Conservation (phyloP, 225 moss, liverwort and hornwort genomes). For the Takakia lepidozioides region DNA sequence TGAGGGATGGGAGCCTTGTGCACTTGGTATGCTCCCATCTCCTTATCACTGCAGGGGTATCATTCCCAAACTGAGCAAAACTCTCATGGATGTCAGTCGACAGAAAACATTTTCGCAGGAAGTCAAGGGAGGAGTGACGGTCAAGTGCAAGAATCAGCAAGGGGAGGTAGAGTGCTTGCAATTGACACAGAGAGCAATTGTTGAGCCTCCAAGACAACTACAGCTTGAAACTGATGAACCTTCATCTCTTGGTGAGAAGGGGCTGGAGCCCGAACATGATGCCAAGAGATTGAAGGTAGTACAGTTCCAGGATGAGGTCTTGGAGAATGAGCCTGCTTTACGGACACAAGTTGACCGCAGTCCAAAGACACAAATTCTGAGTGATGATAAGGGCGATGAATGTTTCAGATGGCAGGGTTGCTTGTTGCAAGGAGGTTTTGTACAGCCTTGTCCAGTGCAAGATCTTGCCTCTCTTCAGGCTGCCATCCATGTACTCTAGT, state of each 20-base stretch:
- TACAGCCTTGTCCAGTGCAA: conserved; percentile 31
- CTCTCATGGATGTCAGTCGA: conserved; percentile 4
- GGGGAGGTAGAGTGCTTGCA: conserved; percentile 5
- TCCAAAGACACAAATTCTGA: conserved; percentile 7
- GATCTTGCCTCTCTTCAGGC: conserved; percentile 42
- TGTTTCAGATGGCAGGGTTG: conserved; percentile 36
- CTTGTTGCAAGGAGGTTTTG: conserved; percentile 34
- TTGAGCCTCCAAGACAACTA: neutral
- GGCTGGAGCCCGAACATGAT: conserved; percentile 15
- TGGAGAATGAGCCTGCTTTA: conserved; percentile 15
- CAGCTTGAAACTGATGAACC: conserved; percentile 9
- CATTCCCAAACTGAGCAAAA: conserved; percentile 12
- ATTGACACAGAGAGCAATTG: conserved; percentile 2
- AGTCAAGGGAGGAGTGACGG: conserved; percentile 1
- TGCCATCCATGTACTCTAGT: conserved; percentile 47
- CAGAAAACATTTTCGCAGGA: conserved; percentile 1
- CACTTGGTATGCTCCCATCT: conserved; percentile 52
- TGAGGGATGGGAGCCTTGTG: conserved; percentile 42
- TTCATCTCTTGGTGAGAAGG: conserved; percentile 31
- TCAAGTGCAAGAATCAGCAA: conserved; percentile 9
- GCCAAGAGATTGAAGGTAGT: conserved; percentile 26
- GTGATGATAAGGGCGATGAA: conserved; percentile 16
- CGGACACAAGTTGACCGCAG: conserved; percentile 11
- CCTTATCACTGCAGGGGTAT: conserved; percentile 18
- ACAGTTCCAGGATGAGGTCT: conserved; percentile 5